Evolutionary conservation across 306 rosid species (phyloP), one percentile per base, ranked within the genome.

Genomic region (Biancaea sappan): DNA sequence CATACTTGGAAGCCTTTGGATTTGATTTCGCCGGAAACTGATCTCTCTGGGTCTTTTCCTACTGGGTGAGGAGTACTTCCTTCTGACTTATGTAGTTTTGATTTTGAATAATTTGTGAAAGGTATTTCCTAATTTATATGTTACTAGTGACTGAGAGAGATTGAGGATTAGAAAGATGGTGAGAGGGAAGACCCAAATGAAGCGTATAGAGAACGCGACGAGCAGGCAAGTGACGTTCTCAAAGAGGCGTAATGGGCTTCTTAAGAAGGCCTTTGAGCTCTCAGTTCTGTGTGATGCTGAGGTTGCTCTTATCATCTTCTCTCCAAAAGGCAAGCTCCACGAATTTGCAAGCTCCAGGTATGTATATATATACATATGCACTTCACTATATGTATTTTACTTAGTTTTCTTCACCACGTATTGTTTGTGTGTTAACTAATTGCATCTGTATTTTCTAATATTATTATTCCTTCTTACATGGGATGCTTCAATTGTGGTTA

Each of bases 211-310:
- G 77, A 90, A 92, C 71, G 79, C 87, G 11, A 88, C 96, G 12
- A 92, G 88, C 68, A 82, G 98, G 1, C 98, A 92, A 53, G 96
- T 92, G 0, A 88, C 98, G 1, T 92, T 90, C 76, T 92, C 92
- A 10, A 88, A 90, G n/a, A n/a, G 98, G 72, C 77, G 92, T 0
- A 90, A 82, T 34, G 98, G 98, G 31, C 75, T 92, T 52, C 82
- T 92, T 21, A 92, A 92, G 87, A 92, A 92, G 76, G 98, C 98
- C 0, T 90, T 86, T 76, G 98, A 92, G 83, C 87, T 90, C n/a
- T n/a, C 96, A 25, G 86, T 92, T 61, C 96, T 90, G 6, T 92
- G 98, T 67, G 98, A 92, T 50, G 84, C 81, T 66, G 81, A 83
- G 38, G 81, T 83, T 21, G 84, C 83, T 71, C 86, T 83, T 15